Base-by-base conservation (phyloP, 768 basidiomycete species). In the Leccinum pellstonianum region DNA sequence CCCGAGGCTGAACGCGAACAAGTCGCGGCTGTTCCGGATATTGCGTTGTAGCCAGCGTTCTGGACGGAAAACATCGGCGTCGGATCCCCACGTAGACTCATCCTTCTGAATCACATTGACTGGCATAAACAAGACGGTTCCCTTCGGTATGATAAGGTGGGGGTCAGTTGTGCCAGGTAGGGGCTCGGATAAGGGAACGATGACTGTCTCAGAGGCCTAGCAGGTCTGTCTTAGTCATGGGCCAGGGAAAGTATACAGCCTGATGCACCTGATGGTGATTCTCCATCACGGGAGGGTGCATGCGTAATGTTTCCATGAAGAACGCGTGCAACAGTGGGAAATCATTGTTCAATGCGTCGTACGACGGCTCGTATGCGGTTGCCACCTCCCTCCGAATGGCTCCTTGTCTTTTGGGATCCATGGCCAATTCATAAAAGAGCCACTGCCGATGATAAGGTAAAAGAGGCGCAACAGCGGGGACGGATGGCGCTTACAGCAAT, bases 1-100 rank as follows among this genome's bases (percentile, higher is more conserved):
- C 85, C 85, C 84, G 58, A 81, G 75, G 62, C 86, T 83, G 62
- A 86, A 86, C 4, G 84, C 81, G 57, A 86, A 76, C 47, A 86
- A 73, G 47, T 81, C 79, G 49, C 76, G 79, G 12, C 72, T 74
- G 50, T 71, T 73, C 38, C 71, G 69, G 17, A 68, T 56, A 31
- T 72, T 76, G 57, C 73, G 73, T 53, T 79, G 77, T 11, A 86
- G 69, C 88, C 88, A 90, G 21, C 88, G 82, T 56, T 81, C 79
- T 3, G 87, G 87, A 23, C 82, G 76, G 67, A 87, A 90, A 14
- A 75, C 60, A 23, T 79, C 71, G 3, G 85, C 79, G 66, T 88
- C 84, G 6, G 77, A 65, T 5, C 88, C 88, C 88, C 88, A 90
- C 8, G 80, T 68, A 6, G 73, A 69, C 54, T 74, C 68, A 55